Percentiles rank a stretch among this genome's conserved stretches.
Evolutionary conservation across 2,329 filamentous ascomycete genomes (phyloP).

Genomic region (Calonectria leucothoes): DNA sequence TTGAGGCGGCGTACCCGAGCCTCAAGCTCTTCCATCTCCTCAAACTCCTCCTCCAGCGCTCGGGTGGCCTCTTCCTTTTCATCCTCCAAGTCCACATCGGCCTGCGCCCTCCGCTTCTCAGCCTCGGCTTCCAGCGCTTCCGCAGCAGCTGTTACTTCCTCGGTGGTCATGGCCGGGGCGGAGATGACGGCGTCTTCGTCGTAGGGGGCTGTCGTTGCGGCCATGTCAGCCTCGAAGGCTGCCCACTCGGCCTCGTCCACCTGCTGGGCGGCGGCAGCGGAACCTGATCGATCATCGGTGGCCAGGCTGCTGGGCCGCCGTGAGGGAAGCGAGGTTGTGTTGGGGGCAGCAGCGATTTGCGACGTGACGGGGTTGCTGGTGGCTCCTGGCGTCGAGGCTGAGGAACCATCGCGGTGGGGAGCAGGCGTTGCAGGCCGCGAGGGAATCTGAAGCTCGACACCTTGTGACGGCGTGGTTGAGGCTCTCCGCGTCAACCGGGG

Average conservation of each 20-base stretch:
- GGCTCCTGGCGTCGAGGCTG: constrained; percentile 53
- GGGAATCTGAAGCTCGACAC: constrained; percentile 71
- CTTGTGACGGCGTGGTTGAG: constrained; percentile 65
- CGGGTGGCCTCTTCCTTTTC: constrained; percentile 82
- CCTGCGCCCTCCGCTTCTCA: constrained; percentile 64
- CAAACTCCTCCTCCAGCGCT: constrained; percentile 81
- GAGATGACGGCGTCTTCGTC: constrained; percentile 70
- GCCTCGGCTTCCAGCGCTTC: constrained; percentile 62
- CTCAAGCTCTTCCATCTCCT: constrained; percentile 85
- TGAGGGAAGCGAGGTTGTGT: constrained; percentile 44
- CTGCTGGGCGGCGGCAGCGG: constrained; percentile 30
- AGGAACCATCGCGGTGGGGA: constrained; percentile 53
- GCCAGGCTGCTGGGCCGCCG: constrained; percentile 40
- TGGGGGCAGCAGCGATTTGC: constrained; percentile 22
- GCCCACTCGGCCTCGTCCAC: constrained; percentile 85
- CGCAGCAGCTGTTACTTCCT: constrained; percentile 68
- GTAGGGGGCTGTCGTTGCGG: constrained; percentile 54
- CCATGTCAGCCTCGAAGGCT: constrained; percentile 87
- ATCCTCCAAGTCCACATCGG: constrained; percentile 68
- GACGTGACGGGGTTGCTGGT: constrained; percentile 23
- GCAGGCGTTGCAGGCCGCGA: constrained; percentile 72
- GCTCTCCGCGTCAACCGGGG: constrained; percentile 58
- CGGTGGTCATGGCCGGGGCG: constrained; percentile 74
- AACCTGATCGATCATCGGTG: constrained; percentile 28
- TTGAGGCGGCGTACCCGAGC: constrained; percentile 75